Percentiles rank a stretch among this genome's conserved stretches.
These are phyloP conservation scores for Coemansia sp. DNA, from an alignment of 192 early-diverging fungal species.

Conservation along the genomic window DNA sequence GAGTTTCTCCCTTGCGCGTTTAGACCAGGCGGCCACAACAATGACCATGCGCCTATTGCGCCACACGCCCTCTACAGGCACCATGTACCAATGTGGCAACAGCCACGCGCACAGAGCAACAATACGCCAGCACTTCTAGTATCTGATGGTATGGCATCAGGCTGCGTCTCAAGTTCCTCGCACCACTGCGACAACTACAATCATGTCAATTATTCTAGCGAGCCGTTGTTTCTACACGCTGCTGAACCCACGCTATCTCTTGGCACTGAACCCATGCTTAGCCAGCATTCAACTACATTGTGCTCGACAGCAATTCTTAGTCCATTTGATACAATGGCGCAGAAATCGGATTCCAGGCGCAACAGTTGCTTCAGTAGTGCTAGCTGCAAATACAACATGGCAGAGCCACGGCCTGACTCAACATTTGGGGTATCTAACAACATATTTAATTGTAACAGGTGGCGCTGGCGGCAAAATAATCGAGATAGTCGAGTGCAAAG, in stretches of 20 bases:
- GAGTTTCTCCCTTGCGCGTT: background rate
- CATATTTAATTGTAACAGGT: background rate
- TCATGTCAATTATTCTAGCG: background rate
- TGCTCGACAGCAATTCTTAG: constrained; percentile 13
- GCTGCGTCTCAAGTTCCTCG: background rate
- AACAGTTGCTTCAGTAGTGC: background rate
- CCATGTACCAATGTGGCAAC: constrained; percentile 11
- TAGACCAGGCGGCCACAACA: background rate
- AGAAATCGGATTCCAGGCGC: background rate
- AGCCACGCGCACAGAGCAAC: background rate
- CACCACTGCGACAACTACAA: background rate
- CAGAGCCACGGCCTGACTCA: constrained; percentile 6
- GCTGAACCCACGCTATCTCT: constrained; percentile 10
- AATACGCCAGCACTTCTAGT: background rate
- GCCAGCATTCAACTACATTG: constrained; percentile 10
- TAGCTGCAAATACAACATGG: background rate
- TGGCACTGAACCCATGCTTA: constrained; percentile 1
- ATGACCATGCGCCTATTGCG: background rate
- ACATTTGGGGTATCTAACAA: background rate
- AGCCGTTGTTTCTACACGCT: background rate
- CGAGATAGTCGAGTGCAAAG: constrained; percentile 30
- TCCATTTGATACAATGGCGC: background rate
- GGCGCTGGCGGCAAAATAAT: background rate
- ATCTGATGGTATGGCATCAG: constrained; percentile 7
- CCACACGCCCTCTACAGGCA: constrained; percentile 1